Conservation (phyloP, 2,329 filamentous ascomycete genomes). For the Cordyceps tenuipes region DNA sequence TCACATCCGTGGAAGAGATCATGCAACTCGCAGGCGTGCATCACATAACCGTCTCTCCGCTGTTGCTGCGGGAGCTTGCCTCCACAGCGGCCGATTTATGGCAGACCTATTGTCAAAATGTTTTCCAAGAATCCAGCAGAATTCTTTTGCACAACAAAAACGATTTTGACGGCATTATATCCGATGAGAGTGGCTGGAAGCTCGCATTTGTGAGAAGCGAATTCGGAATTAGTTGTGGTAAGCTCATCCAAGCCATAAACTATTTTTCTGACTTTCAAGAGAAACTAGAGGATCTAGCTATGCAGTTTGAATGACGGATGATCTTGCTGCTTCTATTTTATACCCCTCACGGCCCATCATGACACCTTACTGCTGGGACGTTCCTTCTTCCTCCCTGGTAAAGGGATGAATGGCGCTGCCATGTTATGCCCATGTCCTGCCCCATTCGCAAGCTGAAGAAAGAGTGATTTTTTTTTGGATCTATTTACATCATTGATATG, state of each 20-base stretch:
- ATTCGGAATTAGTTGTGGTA: slow-evolving; percentile 39
- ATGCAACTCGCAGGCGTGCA: slow-evolving; percentile 46
- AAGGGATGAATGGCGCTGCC: neutral
- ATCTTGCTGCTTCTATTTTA: neutral
- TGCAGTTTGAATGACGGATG: slow-evolving; percentile 10
- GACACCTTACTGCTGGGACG: neutral
- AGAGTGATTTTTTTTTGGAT: neutral
- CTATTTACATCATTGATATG: no score
- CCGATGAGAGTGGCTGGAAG: slow-evolving; percentile 40
- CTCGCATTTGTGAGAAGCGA: slow-evolving; percentile 41
- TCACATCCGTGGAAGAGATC: slow-evolving; percentile 51
- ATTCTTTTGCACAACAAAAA: neutral
- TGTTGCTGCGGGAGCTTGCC: slow-evolving; percentile 39
- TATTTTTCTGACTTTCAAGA: slow-evolving; percentile 50
- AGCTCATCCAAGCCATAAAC: slow-evolving; percentile 46
- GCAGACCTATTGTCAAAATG: slow-evolving; percentile 14
- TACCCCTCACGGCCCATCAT: neutral
- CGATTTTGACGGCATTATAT: slow-evolving; percentile 16
- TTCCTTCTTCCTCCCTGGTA: neutral
- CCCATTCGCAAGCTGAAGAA: neutral
- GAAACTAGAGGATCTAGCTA: slow-evolving; percentile 35
- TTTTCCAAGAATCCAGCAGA: neutral
- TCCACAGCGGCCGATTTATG: slow-evolving; percentile 25
- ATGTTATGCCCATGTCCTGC: neutral
- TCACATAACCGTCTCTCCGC: slow-evolving; percentile 51